Evolutionary conservation across 2,329 filamentous ascomycete genomes (phyloP).

Genomic region (Alternaria sp.): DNA sequence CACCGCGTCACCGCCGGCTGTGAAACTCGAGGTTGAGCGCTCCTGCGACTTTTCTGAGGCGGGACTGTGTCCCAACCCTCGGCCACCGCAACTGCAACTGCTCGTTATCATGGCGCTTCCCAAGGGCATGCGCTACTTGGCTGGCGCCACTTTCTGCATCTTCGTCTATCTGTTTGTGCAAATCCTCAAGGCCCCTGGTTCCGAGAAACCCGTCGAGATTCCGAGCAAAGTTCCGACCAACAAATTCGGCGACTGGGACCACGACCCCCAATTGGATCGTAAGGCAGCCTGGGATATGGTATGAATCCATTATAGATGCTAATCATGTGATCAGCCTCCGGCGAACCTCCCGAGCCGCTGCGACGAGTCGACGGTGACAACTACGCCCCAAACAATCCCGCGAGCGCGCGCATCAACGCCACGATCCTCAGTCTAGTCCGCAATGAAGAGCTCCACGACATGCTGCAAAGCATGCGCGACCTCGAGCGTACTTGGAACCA

Average conservation of each 20-base stretch:
- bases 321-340: slow-evolving; percentile 65
- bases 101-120: slow-evolving; percentile 76
- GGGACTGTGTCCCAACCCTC: slow-evolving; percentile 10
- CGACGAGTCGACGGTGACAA: slow-evolving; percentile 72
- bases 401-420: slow-evolving; percentile 87
- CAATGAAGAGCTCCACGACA: slow-evolving; percentile 83
- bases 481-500: slow-evolving; percentile 94
- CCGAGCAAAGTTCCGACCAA: slow-evolving; percentile 40
- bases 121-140: slow-evolving; percentile 81
- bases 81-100: not conserved
- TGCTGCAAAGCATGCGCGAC: slow-evolving; percentile 88
- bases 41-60: slow-evolving; percentile 5
- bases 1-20: slow-evolving; percentile 15
- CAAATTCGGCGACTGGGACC: slow-evolving; percentile 67
- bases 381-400: slow-evolving; percentile 76
- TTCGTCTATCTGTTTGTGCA: slow-evolving; percentile 82
- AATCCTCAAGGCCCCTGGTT: slow-evolving; percentile 67
- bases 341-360: slow-evolving; percentile 80
- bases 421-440: slow-evolving; percentile 90
- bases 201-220: slow-evolving; percentile 53
- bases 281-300: slow-evolving; percentile 45
- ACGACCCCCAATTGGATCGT: slow-evolving; percentile 90
- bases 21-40: slow-evolving; percentile 11
- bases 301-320: not conserved
- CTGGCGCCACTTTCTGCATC: slow-evolving; percentile 71